These are phyloP conservation scores for Lentinula guzmanii DNA, from an alignment of 768 basidiomycete genomes.

Conservation along the genomic window DNA sequence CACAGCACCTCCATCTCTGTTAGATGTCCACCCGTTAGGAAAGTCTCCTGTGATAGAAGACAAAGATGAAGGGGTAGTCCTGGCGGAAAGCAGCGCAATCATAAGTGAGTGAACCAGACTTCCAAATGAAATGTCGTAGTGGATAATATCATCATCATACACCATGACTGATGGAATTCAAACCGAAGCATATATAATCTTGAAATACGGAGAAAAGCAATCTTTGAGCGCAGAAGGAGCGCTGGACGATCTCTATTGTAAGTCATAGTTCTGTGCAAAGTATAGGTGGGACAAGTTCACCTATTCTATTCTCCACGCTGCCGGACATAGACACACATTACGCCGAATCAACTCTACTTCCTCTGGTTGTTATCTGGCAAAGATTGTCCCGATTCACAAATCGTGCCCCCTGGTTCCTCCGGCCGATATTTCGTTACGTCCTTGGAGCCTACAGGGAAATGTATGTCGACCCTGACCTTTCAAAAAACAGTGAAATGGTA, in stretches of 20 bases:
- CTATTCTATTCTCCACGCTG: neutral
- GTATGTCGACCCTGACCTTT: slow-evolving; percentile 1
- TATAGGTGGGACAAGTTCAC: neutral
- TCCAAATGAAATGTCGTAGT: neutral
- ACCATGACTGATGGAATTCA: slow-evolving; percentile 6
- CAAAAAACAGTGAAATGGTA: neutral
- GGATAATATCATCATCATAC: too few relatives aligned
- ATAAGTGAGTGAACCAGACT: slow-evolving; percentile 21
- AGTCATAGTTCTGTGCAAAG: neutral
- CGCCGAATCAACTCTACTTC: slow-evolving; percentile 36
- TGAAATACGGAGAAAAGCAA: slow-evolving; percentile 30
- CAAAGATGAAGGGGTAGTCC: slow-evolving; percentile 34
- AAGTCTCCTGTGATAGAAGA: slow-evolving; percentile 23
- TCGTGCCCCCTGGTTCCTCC: neutral
- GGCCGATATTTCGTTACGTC: neutral
- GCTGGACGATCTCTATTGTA: slow-evolving; percentile 32
- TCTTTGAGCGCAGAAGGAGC: slow-evolving; percentile 19
- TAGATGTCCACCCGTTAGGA: slow-evolving; percentile 35
- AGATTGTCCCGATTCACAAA: neutral
- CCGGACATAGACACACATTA: slow-evolving; percentile 29
- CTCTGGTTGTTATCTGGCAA: slow-evolving; percentile 18
- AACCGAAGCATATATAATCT: slow-evolving; percentile 33
- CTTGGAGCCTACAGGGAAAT: neutral
- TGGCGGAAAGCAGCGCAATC: slow-evolving; percentile 36
- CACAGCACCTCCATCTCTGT: slow-evolving; percentile 31